phyloP scores from a whole-genome alignment of 2,329 filamentous ascomycete species.

The Exutisphaerella laricina region DNA sequence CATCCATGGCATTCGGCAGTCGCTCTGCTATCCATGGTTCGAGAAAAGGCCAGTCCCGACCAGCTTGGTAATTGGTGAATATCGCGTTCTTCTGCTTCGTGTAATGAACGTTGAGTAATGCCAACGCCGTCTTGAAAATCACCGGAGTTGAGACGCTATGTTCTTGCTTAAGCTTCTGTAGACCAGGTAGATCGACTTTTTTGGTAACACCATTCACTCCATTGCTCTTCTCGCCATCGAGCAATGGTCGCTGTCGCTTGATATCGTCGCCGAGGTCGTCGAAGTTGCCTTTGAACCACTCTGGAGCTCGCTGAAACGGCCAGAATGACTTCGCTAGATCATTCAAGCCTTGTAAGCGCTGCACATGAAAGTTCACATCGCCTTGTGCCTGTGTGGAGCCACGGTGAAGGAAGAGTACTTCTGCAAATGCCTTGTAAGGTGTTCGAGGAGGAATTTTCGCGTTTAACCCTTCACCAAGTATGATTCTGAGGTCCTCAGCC shows the following conservation, averaged over 20 bases:
- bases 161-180: constrained; percentile 3
- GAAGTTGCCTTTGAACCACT: constrained; percentile 13
- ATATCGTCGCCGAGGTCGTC: not conserved
- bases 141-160: constrained; percentile 7
- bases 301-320: constrained; percentile 8
- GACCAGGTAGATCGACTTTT: not conserved
- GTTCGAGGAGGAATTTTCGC: not conserved
- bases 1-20: constrained; percentile 11
- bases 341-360: constrained; percentile 6
- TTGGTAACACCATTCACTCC: constrained; percentile 3
- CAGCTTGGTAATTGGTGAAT: constrained; percentile 11
- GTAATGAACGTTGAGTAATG: constrained; percentile 10
- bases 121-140: constrained; percentile 10
- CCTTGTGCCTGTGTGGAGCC: constrained; percentile 3
- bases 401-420: constrained; percentile 2
- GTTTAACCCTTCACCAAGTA: not conserved
- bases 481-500: constrained; percentile 5
- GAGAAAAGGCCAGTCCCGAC: constrained; percentile 11
- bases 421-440: constrained; percentile 11
- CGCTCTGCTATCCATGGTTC: constrained; percentile 3
- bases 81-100: constrained; percentile 6
- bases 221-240: not conserved
- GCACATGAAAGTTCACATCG: constrained; percentile 6
- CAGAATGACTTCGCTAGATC: not conserved
- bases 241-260: not conserved